Conservation (phyloP, 176 grass and related monocot genomes). For the Areca catechu region DNA sequence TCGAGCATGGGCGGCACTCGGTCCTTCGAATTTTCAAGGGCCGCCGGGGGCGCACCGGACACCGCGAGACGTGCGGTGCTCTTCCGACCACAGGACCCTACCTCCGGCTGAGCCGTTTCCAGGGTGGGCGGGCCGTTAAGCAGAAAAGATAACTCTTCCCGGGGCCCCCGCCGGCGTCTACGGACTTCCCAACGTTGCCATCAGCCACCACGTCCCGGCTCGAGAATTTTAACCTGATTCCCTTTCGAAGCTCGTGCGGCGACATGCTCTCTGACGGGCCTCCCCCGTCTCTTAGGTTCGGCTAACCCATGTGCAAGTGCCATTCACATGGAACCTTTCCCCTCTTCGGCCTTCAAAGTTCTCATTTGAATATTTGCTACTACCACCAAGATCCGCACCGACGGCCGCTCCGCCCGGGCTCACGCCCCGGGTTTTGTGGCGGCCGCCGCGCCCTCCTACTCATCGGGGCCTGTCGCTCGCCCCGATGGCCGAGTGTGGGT, state of each 20-base stretch:
- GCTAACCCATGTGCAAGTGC: no score
- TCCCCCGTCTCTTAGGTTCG: no score
- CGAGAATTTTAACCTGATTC: no score
- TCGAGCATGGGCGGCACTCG: no score
- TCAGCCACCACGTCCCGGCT: slow-evolving; percentile 48
- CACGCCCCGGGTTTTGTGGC: slow-evolving; percentile 26
- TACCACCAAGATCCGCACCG: slow-evolving; percentile 47
- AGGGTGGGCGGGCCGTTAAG: slow-evolving; percentile 62
- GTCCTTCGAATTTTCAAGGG: slow-evolving; percentile 48
- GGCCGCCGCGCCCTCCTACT: slow-evolving; percentile 30
- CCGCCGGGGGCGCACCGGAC: slow-evolving; percentile 38
- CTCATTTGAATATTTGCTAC: slow-evolving; percentile 54
- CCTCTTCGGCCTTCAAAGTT: slow-evolving; percentile 54
- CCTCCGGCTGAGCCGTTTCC: slow-evolving; percentile 54
- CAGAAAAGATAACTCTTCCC: slow-evolving; percentile 77
- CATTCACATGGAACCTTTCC: slow-evolving; percentile 51
- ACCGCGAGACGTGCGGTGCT: slow-evolving; percentile 55
- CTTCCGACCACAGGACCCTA: slow-evolving; percentile 56
- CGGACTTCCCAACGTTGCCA: slow-evolving; percentile 43
- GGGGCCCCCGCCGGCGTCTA: slow-evolving; percentile 46
- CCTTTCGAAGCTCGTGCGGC: no score
- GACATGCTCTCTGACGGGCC: no score
- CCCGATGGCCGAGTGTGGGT: neutral
- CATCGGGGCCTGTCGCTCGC: no score
- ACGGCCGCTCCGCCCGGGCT: slow-evolving; percentile 38